Evolutionary conservation across 257 asterid species (phyloP).

Genomic region (Plantago major): DNA sequence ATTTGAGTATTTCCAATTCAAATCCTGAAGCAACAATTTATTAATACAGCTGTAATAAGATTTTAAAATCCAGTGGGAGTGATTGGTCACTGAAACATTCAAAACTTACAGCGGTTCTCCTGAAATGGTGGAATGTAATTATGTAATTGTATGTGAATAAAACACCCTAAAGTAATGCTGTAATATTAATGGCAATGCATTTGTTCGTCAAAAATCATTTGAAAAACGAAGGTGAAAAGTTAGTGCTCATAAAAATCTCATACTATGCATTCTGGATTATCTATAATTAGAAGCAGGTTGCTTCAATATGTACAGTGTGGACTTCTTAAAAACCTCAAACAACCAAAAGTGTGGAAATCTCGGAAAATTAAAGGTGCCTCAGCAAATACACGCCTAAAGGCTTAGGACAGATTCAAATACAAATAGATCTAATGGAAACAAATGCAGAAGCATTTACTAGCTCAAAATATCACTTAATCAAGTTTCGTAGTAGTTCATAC

Average conservation of each 20-base stretch:
- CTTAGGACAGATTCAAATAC: not conserved
- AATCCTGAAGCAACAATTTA: conserved; percentile 1
- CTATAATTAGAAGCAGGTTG: conserved; percentile 5
- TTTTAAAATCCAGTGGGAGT: conserved; percentile 4
- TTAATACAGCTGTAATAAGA: conserved; percentile 9
- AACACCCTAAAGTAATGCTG: not conserved
- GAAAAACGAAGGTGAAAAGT: not conserved
- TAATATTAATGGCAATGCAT: not conserved
- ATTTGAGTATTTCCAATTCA: conserved; percentile 10
- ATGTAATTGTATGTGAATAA: not conserved
- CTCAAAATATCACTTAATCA: conserved; percentile 2
- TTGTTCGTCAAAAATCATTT: not conserved
- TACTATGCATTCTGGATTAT: not conserved
- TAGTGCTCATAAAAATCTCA: not conserved
- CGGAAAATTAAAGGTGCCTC: too few species aligned
- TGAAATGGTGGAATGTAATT: not conserved
- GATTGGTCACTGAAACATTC: not conserved
- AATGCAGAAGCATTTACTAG: conserved; percentile 7
- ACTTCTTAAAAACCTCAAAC: too few species aligned
- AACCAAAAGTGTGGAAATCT: too few species aligned
- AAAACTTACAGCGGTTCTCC: conserved; percentile 1
- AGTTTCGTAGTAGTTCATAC: conserved; percentile 30
- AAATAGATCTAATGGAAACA: conserved; percentile 16
- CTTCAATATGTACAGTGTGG: not conserved
- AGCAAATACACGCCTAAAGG: too few species aligned